A percentile compares a stretch with the other conserved stretches of the same genome.
Conservation (phyloP, 768 basidiomycete genomes). For the Podaxis sp. region DNA sequence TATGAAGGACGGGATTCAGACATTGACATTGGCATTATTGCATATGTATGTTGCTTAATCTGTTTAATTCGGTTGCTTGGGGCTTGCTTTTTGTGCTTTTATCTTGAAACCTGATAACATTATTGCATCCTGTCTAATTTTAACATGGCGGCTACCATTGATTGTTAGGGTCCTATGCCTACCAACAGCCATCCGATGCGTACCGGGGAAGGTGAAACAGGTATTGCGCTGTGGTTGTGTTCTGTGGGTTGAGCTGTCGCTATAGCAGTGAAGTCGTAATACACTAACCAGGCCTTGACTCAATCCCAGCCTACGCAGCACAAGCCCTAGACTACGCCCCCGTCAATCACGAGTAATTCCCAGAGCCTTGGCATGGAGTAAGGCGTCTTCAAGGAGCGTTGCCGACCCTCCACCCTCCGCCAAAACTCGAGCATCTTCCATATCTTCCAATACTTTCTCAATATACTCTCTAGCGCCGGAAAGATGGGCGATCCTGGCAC, state of each 20-base stretch:
- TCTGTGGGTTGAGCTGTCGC: too few species aligned
- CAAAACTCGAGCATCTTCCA: neutral
- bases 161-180: too few species aligned
- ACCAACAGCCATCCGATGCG: too few species aligned
- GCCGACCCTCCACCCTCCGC: neutral
- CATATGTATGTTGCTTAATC: conserved; percentile 15
- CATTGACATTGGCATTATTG: conserved; percentile 3
- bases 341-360: too few species aligned
- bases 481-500: neutral
- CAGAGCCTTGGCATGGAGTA: too few species aligned
- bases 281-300: too few species aligned
- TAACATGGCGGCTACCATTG: too few species aligned
- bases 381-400: neutral
- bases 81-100: conserved; percentile 4
- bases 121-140: conserved; percentile 3
- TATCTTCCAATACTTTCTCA: neutral
- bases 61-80: conserved; percentile 9
- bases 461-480: neutral
- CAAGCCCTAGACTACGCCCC: too few species aligned
- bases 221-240: too few species aligned
- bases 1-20: neutral
- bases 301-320: too few species aligned
- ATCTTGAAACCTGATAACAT: conserved; percentile 5
- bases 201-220: too few species aligned
- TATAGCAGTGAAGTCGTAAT: too few species aligned